Percentiles rank a stretch among this genome's conserved stretches.
phyloP scores from a whole-genome alignment of 1,284 basidiomycete species.

The Malassezia caprae region DNA sequence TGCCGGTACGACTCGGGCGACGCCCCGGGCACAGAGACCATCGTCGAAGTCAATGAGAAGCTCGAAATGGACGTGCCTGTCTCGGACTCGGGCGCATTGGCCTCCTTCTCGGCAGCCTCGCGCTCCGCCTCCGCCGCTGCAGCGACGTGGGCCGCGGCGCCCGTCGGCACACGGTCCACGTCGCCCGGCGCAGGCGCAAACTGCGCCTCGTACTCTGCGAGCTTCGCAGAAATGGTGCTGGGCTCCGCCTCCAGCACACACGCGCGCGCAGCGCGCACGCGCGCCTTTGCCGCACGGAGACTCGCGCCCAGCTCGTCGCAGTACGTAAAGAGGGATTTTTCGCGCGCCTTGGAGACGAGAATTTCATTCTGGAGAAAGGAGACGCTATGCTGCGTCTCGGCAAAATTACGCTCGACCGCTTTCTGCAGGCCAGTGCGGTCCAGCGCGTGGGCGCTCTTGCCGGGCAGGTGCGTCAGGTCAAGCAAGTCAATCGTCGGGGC shows the following conservation, averaged over 20 bases:
- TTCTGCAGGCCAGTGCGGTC: conserved; percentile 26
- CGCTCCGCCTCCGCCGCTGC: not conserved
- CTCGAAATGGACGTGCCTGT: not conserved
- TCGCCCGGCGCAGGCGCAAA: not conserved
- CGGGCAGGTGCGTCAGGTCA: conserved; percentile 30
- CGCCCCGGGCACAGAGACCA: not conserved
- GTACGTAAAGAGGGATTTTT: not conserved
- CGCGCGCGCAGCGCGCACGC: conserved; percentile 4
- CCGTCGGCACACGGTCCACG: not conserved
- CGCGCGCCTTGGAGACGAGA: conserved; percentile 4
- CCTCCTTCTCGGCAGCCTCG: not conserved
- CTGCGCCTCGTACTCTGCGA: not conserved
- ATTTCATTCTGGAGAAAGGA: conserved; percentile 25
- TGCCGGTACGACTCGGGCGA: not conserved
- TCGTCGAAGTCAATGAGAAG: not conserved
- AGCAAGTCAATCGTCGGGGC: conserved; percentile 24
- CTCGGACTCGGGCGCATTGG: not conserved
- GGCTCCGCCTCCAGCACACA: not conserved
- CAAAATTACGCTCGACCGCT: conserved; percentile 31
- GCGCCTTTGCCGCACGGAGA: not conserved
- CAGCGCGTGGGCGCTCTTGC: conserved; percentile 21
- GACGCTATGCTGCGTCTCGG: conserved; percentile 23
- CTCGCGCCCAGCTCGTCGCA: not conserved
- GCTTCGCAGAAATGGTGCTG: not conserved
- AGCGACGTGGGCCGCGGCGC: not conserved